Evolutionary conservation across 2,329 filamentous ascomycete species (phyloP), one percentile per base, ranked within the genome.

Genomic region (Colletotrichum trifolii): DNA sequence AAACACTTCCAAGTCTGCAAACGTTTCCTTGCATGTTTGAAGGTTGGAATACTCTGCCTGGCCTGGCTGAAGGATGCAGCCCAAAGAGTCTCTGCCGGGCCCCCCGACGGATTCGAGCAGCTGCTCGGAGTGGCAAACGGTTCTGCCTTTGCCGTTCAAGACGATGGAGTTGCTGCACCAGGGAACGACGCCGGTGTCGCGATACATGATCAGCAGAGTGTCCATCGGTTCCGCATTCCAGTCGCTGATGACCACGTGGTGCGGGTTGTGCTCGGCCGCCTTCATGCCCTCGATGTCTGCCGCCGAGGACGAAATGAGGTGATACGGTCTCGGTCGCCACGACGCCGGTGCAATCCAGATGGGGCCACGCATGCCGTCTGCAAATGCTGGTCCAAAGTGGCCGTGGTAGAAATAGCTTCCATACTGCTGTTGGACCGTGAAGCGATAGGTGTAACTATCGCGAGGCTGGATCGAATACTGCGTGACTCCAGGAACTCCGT

Each of bases 111-210:
- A 40, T 39, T 55, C 61, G 2, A 64, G 34, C 45, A 60, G 11
- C 35, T 34, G 11, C 9, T 54, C 48, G 3, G 61, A 45, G 11
- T 64, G 39, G 10, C 61, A 64, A 1, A 49, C 15, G 1, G 56
- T 64, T 25, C 56, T 49, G 33, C 61, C 61, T 35, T 64, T 64
- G 49, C 61, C 61, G 8, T 64, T 64, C 33, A 64, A 8, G 12
- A 64, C 61, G 33, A 64, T 64, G 2, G 61, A 64, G 56, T 64
- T 64, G 45, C 61, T 64, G 13, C 61, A 64, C 61, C 56, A 64
- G 1, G 56, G 61, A 2, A 64, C 56, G 8, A 64, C 25, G 11
- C 61, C 61, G 2, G 61, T 60, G 15, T 64, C 61, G 12, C 61
- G 49, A 12, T 60, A 64, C 61, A 64, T 64, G 2, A 64, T 60